A percentile compares a stretch with the other conserved stretches of the same genome.
Evolutionary conservation across 441 rosid genomes (phyloP).

Genomic region (Eutrema salsugineum): DNA sequence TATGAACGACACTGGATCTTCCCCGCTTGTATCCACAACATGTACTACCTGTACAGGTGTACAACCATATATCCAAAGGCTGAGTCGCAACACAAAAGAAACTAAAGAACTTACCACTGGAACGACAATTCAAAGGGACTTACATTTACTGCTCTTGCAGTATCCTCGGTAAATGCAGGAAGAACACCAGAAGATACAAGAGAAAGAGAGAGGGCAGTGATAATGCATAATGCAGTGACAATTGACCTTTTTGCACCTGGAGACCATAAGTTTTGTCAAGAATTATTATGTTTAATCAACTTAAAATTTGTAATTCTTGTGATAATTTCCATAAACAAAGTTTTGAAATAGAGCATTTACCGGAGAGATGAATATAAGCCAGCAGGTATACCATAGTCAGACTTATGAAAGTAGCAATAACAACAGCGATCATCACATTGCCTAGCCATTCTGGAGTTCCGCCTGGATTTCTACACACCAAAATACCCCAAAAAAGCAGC

Average conservation of each 20-base stretch:
- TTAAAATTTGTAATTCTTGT: neutral
- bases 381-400: slow-evolving; percentile 76
- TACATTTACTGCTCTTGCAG: slow-evolving; percentile 90
- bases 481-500: slow-evolving; percentile 8
- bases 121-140: slow-evolving; percentile 24
- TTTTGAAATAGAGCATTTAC: slow-evolving; percentile 34
- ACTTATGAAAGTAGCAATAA: slow-evolving; percentile 61
- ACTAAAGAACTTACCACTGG: neutral
- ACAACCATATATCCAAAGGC: neutral
- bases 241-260: slow-evolving; percentile 69
- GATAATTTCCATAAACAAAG: neutral
- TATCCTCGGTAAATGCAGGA: slow-evolving; percentile 76
- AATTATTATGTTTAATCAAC: neutral
- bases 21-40: slow-evolving; percentile 73
- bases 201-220: slow-evolving; percentile 57
- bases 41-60: slow-evolving; percentile 67
- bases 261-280: slow-evolving; percentile 8
- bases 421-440: slow-evolving; percentile 43
- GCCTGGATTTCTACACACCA: slow-evolving; percentile 74
- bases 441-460: slow-evolving; percentile 89
- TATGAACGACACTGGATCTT: slow-evolving; percentile 53
- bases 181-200: slow-evolving; percentile 54
- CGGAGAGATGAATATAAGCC: slow-evolving; percentile 88
- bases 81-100: neutral
- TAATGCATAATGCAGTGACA: slow-evolving; percentile 42